A percentile compares a stretch with the other conserved stretches of the same genome.
Conservation (phyloP, 2,329 filamentous ascomycete species). For the Whalleya microplaca region DNA sequence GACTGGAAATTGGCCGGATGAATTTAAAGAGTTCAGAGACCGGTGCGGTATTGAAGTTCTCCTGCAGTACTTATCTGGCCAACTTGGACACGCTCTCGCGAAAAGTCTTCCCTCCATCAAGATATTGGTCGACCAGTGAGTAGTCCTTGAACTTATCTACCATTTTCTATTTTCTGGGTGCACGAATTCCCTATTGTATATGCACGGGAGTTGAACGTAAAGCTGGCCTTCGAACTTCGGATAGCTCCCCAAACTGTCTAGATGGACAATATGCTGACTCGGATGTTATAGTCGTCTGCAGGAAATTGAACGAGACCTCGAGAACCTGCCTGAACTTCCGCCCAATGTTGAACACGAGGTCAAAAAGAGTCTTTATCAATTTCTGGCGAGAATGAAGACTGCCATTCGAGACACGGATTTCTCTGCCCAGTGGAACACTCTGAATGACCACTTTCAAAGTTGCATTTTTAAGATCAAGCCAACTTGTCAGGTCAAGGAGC, state of each 20-base stretch:
- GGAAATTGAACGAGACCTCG: conserved; percentile 58
- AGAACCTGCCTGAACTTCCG: conserved; percentile 67
- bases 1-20: conserved; percentile 49
- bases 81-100: conserved; percentile 57
- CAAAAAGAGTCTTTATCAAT: conserved; percentile 58
- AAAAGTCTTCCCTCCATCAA: conserved; percentile 59
- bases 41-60: conserved; percentile 56
- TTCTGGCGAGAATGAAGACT: conserved; percentile 57
- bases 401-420: conserved; percentile 56
- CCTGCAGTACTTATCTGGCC: conserved; percentile 55
- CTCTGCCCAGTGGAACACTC: conserved; percentile 35
- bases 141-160: neutral
- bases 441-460: conserved; percentile 39
- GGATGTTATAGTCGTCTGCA: conserved; percentile 43
- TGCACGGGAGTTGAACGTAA: too few species aligned
- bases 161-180: too few species aligned
- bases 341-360: conserved; percentile 70
- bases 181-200: too few species aligned
- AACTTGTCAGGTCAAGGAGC: conserved; percentile 36
- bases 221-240: too few species aligned
- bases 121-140: conserved; percentile 48
- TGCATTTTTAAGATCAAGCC: conserved; percentile 41
- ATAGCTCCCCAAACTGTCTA: too few species aligned
- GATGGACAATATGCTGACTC: neutral
- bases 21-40: conserved; percentile 51